These are phyloP conservation scores for Pyrus hybrid DNA, from an alignment of 331 rosid species.

Conservation along the genomic window DNA sequence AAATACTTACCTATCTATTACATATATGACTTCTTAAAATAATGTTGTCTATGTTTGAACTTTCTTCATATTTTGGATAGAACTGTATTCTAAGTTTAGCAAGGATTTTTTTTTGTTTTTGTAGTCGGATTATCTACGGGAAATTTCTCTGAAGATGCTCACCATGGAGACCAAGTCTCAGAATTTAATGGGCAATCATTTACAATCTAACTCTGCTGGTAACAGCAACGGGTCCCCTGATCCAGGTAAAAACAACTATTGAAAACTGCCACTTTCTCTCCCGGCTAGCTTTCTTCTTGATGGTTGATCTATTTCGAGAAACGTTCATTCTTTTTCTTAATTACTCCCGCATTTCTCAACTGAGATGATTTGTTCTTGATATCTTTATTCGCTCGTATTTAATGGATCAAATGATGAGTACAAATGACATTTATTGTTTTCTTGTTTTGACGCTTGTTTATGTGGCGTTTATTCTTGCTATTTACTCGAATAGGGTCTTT, in stretches of 20 bases:
- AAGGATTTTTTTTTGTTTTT: neutral
- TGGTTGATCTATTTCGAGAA: neutral
- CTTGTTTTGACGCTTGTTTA: neutral
- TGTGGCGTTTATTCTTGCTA: neutral
- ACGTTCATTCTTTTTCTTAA: neutral
- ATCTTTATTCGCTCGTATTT: neutral
- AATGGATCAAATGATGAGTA: neutral
- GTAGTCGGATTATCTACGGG: constrained; percentile 50
- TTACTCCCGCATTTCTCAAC: neutral
- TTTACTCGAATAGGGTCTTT: constrained; percentile 39
- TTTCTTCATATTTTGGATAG: neutral
- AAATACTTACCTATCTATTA: neutral
- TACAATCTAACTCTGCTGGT: constrained; percentile 41
- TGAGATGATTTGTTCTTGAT: neutral
- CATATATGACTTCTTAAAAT: neutral
- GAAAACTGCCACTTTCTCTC: neutral
- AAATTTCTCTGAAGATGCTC: constrained; percentile 69
- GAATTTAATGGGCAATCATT: constrained; percentile 23
- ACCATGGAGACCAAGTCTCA: constrained; percentile 53
- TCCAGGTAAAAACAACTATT: constrained; percentile 23
- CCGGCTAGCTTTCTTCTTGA: neutral
- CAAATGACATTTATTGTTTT: neutral
- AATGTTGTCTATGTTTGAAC: neutral
- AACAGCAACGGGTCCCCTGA: no score
- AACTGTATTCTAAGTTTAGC: neutral